Conservation (phyloP, 176 grass and related monocot genomes). For the Poa annua region DNA sequence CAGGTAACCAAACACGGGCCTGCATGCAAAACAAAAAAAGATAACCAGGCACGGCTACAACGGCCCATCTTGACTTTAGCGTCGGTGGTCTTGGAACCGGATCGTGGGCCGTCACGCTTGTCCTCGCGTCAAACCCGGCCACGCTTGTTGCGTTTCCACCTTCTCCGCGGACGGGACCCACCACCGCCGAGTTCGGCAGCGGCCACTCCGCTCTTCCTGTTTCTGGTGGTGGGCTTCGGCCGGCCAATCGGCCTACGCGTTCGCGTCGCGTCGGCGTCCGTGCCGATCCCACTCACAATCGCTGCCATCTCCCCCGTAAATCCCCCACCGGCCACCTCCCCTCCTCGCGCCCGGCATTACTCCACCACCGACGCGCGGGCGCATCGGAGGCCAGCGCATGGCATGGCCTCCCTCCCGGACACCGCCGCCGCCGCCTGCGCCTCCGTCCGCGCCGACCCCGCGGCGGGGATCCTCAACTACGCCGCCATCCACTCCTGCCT, state of each 20-base stretch:
- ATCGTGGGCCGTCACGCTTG: neutral
- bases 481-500: slow-evolving; percentile 67
- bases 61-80: neutral
- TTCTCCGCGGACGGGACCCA: slow-evolving; percentile 3
- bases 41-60: neutral
- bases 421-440: slow-evolving; percentile 20
- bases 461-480: slow-evolving; percentile 70
- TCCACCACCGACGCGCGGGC: neutral
- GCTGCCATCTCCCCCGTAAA: slow-evolving; percentile 15
- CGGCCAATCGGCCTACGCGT: neutral
- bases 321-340: slow-evolving; percentile 11
- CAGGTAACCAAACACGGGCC: no score
- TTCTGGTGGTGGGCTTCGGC: slow-evolving; percentile 16
- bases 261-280: slow-evolving; percentile 43
- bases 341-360: neutral
- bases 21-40: no score
- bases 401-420: slow-evolving; percentile 30
- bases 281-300: slow-evolving; percentile 27
- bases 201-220: neutral
- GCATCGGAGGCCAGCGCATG: slow-evolving; percentile 20
- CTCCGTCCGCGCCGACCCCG: slow-evolving; percentile 31
- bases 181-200: slow-evolving; percentile 12
- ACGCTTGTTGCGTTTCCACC: neutral
- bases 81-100: neutral
- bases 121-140: neutral